Base-by-base conservation (phyloP, 2,329 filamentous ascomycete genomes). In the Ophiosphaerella narmari region DNA sequence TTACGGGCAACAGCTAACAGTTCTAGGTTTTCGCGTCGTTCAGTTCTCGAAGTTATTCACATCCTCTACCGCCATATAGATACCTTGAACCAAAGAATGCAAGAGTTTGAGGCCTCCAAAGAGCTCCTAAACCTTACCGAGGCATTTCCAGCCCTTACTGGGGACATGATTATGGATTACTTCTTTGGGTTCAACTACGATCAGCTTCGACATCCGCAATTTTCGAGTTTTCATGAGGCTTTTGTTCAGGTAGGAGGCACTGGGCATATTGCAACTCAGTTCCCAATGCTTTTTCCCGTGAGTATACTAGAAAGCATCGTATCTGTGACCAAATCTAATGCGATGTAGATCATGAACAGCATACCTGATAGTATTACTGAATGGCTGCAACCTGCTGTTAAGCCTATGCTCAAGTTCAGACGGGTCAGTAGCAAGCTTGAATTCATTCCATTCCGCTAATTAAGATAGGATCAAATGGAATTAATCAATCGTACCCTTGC, bases 111-210 rank as follows among this genome's bases (percentile, higher is more conserved):
- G 43, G 52, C 48, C 7, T 50, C 62, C 36, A 66, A 69, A 41
- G 63, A 68, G 50, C 64, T 67, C 3, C 35, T 71, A 39, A 70
- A 68, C 41, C 47, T 72, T 24, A 59, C 55, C 11, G 48, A 62
- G 47, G 64, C 73, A 0, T 76, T 74, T 42, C 73, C 70, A 18
- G 75, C 75, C 16, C 66, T 75, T 39, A 75, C 75, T 2, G 76
- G 76, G 29, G 77, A 80, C 29, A 72, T 79, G 38, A 76, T 80
- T 54, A 77, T 75, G 51, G 68, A 76, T 44, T 78, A 78, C 50
- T 70, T 70, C 53, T 71, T 71, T 39, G 68, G 70, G 11, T 68
- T 72, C 58, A 70, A 71, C 48, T 66, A 70, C 32, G 54, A 45
- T 11, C 67, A 69, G 39, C 60, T 71, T 46, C 66, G 68, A 50